These are phyloP conservation scores for Naganishia cerealis DNA, from an alignment of 1,284 basidiomycete species.

Conservation along the genomic window DNA sequence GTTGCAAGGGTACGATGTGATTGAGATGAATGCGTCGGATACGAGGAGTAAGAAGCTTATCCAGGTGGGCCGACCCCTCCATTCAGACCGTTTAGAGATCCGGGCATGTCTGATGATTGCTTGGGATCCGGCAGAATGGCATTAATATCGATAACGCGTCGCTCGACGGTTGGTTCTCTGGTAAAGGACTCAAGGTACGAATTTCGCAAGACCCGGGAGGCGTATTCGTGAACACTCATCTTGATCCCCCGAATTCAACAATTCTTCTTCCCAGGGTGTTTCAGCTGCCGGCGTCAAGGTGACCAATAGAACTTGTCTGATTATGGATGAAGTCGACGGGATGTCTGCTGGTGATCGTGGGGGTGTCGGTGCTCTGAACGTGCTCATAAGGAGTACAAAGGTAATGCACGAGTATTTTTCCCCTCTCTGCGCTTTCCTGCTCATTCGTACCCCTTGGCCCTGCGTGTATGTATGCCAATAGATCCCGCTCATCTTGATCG, in stretches of 20 bases:
- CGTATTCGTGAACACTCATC: not conserved
- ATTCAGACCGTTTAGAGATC: not conserved
- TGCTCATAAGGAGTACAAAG: conserved; percentile 89
- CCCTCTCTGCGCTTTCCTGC: not conserved
- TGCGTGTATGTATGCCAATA: conserved; percentile 46
- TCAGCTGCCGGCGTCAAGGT: conserved; percentile 70
- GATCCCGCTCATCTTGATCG: conserved; percentile 97
- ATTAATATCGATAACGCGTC: conserved; percentile 85
- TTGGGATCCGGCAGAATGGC: conserved; percentile 61
- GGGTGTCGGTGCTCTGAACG: conserved; percentile 88
- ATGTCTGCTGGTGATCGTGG: conserved; percentile 98
- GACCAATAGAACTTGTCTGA: conserved; percentile 79
- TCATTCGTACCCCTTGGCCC: too few species aligned
- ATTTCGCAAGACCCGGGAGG: not conserved
- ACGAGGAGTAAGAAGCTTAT: conserved; percentile 93
- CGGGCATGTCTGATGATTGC: conserved; percentile 13
- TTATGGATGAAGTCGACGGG: conserved; percentile 99
- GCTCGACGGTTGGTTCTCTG: conserved; percentile 80
- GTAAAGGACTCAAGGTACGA: conserved; percentile 59
- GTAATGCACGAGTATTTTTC: conserved; percentile 52
- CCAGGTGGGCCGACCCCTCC: conserved; percentile 61
- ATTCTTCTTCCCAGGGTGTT: conserved; percentile 56
- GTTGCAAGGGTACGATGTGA: conserved; percentile 81
- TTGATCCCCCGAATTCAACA: too few species aligned
- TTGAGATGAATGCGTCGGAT: conserved; percentile 96